Percentiles rank a stretch among this genome's conserved stretches.
Conservation (phyloP, 768 basidiomycete species). For the Auricularia cornea region DNA sequence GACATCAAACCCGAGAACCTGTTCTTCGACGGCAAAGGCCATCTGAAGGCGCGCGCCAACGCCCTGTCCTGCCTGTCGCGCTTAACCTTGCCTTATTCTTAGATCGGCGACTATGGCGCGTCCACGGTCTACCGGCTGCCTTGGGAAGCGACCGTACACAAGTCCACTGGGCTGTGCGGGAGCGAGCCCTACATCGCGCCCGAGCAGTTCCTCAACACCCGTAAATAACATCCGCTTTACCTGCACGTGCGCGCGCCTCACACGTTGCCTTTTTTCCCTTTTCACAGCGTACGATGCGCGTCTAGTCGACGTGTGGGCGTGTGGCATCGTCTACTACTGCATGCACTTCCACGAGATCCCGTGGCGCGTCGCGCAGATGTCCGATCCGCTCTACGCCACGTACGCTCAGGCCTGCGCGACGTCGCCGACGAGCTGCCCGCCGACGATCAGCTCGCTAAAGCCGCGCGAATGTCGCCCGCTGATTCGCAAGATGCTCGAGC, state of each 20-base stretch:
- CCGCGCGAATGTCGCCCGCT: conserved; percentile 78
- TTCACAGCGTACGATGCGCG: conserved; percentile 88
- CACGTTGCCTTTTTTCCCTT: conserved; percentile 22
- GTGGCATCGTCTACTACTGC: conserved; percentile 96
- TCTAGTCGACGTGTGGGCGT: conserved; percentile 96
- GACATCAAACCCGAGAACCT: conserved; percentile 98
- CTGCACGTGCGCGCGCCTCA: conserved; percentile 27
- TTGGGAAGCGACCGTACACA: conserved; percentile 95
- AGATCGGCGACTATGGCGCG: conserved; percentile 98
- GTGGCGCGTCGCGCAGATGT: conserved; percentile 87
- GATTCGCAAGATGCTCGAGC: conserved; percentile 92
- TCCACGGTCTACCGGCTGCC: conserved; percentile 98
- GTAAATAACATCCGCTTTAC: conserved; percentile 45
- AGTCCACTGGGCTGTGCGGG: conserved; percentile 94
- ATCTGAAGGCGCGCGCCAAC: conserved; percentile 65
- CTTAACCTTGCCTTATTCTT: conserved; percentile 13
- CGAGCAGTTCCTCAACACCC: conserved; percentile 93
- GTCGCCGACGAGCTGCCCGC: conserved; percentile 29
- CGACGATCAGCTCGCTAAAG: conserved; percentile 81
- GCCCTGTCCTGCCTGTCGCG: conserved; percentile 3
- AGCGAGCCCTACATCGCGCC: conserved; percentile 99
- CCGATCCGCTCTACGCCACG: conserved; percentile 71
- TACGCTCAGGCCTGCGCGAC: conserved; percentile 44
- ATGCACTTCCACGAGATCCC: conserved; percentile 96
- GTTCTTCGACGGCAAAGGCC: conserved; percentile 86